Percentiles rank a stretch among this genome's conserved stretches.
Conservation (phyloP, 2,329 filamentous ascomycete genomes). For the Parafenestella ontariensis region DNA sequence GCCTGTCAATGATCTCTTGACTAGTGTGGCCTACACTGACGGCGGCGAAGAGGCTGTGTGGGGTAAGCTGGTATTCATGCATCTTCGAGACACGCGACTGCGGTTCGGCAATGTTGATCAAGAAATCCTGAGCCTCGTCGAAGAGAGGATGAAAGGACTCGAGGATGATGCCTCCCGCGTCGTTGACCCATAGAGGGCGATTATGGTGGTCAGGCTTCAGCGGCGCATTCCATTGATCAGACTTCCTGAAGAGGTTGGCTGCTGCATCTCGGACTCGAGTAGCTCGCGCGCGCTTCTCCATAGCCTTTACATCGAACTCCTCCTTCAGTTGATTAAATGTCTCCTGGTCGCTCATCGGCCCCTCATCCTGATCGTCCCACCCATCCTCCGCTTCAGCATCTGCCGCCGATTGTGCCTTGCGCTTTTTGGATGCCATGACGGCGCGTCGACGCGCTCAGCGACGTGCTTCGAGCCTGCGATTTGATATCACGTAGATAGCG, state of each 20-base stretch:
- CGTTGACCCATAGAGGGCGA: conserved; percentile 93
- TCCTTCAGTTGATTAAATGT: conserved; percentile 56
- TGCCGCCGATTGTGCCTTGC: conserved; percentile 51
- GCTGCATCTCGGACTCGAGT: conserved; percentile 56
- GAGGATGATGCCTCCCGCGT: conserved; percentile 83
- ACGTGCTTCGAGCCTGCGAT: conserved; percentile 22
- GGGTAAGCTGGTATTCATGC: conserved; percentile 91
- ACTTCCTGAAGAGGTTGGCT: conserved; percentile 64
- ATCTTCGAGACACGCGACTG: conserved; percentile 87
- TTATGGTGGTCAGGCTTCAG: conserved; percentile 90
- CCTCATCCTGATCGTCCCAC: conserved; percentile 60
- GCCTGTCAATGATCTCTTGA: conserved; percentile 85
- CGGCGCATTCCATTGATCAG: conserved; percentile 81
- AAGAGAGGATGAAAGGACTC: conserved; percentile 93
- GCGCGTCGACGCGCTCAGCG: background rate
- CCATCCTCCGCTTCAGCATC: conserved; percentile 58
- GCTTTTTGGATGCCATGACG: conserved; percentile 57
- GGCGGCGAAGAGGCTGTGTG: conserved; percentile 92
- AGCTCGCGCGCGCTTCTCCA: conserved; percentile 39
- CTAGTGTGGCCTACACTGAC: conserved; percentile 93
- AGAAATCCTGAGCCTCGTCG: conserved; percentile 86
- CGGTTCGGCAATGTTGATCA: conserved; percentile 95
- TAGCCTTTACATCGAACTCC: conserved; percentile 44
- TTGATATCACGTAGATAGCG: background rate
- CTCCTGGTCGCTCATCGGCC: conserved; percentile 55